Conservation (phyloP, 2,329 filamentous ascomycete species). For the Monosporascus sp. region DNA sequence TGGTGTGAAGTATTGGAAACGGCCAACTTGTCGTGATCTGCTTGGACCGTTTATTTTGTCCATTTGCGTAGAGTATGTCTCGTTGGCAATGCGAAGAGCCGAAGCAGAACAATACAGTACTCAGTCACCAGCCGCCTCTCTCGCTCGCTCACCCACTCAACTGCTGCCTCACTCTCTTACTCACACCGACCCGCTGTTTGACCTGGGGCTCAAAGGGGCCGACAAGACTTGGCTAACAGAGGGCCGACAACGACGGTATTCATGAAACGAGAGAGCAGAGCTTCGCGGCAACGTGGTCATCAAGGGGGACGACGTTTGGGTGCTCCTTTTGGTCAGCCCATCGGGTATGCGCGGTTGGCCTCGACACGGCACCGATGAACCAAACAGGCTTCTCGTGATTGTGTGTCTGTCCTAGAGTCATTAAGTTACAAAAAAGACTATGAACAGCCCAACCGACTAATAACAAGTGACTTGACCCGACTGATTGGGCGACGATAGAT, state of each 20-base stretch:
- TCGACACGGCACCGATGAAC: background rate
- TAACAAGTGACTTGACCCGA: no score
- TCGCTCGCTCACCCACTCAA: no score
- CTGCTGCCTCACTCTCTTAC: no score
- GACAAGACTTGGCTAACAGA: no score
- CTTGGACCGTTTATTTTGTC: slow-evolving; percentile 12
- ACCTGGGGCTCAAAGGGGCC: no score
- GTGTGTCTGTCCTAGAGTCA: background rate
- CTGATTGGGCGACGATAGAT: no score
- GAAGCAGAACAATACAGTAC: slow-evolving; percentile 5
- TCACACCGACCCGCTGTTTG: no score
- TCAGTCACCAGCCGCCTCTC: background rate
- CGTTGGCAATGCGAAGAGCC: slow-evolving; percentile 15
- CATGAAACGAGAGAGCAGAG: background rate
- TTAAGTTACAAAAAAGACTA: no score
- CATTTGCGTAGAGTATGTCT: slow-evolving; percentile 14
- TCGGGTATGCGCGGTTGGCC: background rate
- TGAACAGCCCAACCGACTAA: no score
- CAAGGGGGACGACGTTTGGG: no score
- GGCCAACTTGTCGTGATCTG: slow-evolving; percentile 11
- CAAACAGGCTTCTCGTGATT: background rate
- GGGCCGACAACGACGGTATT: background rate
- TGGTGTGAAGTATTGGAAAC: background rate
- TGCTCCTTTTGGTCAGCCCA: background rate
- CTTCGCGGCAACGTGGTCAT: no score